Base-by-base conservation (phyloP, 1,284 basidiomycete species). In the Heterobasidion occidentale region DNA sequence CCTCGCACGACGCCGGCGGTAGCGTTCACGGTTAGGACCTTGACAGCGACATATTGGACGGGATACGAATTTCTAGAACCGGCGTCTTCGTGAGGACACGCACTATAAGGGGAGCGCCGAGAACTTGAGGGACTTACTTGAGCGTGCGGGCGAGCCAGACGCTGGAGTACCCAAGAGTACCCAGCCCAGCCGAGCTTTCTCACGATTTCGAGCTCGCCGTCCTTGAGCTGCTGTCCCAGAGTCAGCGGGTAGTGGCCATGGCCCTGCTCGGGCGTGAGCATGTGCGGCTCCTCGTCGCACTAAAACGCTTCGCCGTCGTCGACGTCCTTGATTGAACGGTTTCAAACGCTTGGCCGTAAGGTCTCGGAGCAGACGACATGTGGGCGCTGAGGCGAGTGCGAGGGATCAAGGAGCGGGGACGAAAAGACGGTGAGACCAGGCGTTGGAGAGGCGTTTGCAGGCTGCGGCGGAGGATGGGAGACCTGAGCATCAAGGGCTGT, bases 261-360 rank as follows among this genome's bases (percentile, higher is more conserved):
- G 14, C 53, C 53, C 15, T 49, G 53, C 14, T 54, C 20, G 36
- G 46, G 46, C 46, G 19, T 35, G 36, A 54, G n/a, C 17, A 54
- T 49, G 36, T 53, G 52, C 38, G 52, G 52, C 34, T 53, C 38
- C 36, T 53, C 52, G 17, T 53, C 52, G 38, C 52, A 53, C 2
- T 14, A 2, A 45, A 45, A 45, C 14, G 14, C 12, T 45, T 45
- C 17, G 17, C 17, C 44, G 17, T 45, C 17, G 44, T 27, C 27
- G 27, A 27, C 27, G 27, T 27, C 27, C 27, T 27, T 27, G 27
- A 27, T 27, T 27, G 27, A 27, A 27, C 27, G 27, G 27, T 27
- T 27, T 27, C 27, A 27, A 27, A 27, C 27, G 27, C 27, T 27
- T 5, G 27, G 27, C 27, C 27, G 27, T 27, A 27, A 27, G 27